Evolutionary conservation across 208 protist species (phyloP).

Genomic region (Acanthamoeba culbertsoni): DNA sequence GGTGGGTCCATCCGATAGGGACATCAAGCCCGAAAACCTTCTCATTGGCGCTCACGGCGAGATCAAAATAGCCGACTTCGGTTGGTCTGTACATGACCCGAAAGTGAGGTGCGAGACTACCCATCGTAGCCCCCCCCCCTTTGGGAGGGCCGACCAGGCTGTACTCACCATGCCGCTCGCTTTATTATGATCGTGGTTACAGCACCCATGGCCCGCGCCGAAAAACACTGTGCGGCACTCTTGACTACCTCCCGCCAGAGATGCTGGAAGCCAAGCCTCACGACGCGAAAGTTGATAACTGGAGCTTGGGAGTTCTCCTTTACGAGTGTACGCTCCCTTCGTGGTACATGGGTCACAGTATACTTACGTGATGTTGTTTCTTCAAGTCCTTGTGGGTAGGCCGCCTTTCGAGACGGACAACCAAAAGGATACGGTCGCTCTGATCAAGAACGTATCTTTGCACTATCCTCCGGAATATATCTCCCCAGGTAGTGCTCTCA

Average conservation of each 20-base stretch:
- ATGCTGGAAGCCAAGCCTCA: slow-evolving; percentile 93
- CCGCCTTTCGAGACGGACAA: slow-evolving; percentile 91
- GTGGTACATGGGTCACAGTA: too few relatives aligned
- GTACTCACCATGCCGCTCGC: neutral
- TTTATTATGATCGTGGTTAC: neutral
- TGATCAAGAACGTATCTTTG: neutral
- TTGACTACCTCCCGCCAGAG: slow-evolving; percentile 99
- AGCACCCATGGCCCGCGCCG: slow-evolving; percentile 51
- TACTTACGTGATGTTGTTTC: too few relatives aligned
- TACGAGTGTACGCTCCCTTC: slow-evolving; percentile 89
- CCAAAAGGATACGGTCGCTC: neutral
- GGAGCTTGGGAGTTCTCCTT: slow-evolving; percentile 96
- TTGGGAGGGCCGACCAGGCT: neutral
- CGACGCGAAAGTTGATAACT: slow-evolving; percentile 89
- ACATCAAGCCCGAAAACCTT: slow-evolving; percentile 88
- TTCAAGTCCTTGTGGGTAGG: slow-evolving; percentile 91
- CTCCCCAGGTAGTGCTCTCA: neutral
- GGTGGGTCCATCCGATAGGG: too few relatives aligned
- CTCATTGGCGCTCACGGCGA: slow-evolving; percentile 88
- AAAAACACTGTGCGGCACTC: slow-evolving; percentile 89
- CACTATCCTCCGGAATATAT: neutral
- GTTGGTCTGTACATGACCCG: slow-evolving; percentile 97
- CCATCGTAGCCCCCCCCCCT: neutral
- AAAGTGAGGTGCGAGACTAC: slow-evolving; percentile 60
- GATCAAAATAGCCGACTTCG: slow-evolving; percentile 99